These are phyloP conservation scores for Dunaliella primolecta DNA, from an alignment of 139 green algal genomes.

Conservation along the genomic window DNA sequence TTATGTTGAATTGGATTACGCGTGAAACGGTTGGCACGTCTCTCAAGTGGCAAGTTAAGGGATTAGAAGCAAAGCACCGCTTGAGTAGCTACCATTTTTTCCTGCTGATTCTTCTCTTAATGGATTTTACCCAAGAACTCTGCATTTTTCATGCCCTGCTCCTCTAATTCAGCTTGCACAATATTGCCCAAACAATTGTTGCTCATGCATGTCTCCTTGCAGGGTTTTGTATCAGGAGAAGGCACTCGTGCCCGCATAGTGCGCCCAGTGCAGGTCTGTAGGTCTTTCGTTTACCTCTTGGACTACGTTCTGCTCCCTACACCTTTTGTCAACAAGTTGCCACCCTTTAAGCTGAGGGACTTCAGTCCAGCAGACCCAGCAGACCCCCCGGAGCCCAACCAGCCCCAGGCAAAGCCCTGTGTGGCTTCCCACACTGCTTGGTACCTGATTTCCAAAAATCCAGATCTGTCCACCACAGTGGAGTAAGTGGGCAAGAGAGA, in stretches of 20 bases:
- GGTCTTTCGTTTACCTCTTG: slow-evolving; percentile 17
- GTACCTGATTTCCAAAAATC: neutral
- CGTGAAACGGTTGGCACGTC: too few species aligned
- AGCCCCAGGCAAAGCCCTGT: neutral
- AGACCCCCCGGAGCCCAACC: neutral
- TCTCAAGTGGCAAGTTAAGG: too few species aligned
- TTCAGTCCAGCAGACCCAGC: neutral
- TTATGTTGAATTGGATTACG: too few species aligned
- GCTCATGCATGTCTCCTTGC: neutral
- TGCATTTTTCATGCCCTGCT: neutral
- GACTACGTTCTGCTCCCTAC: slow-evolving; percentile 25
- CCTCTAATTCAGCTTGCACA: neutral
- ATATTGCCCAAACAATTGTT: neutral
- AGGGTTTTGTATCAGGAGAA: neutral
- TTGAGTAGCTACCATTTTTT: neutral
- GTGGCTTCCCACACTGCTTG: neutral
- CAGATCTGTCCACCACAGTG: neutral
- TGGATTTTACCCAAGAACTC: neutral
- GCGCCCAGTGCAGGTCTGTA: neutral
- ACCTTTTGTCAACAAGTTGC: slow-evolving; percentile 3
- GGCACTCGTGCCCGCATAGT: slow-evolving; percentile 19
- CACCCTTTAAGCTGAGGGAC: slow-evolving; percentile 11
- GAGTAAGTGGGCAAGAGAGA: neutral
- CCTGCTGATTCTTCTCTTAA: neutral
- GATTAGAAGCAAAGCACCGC: neutral